Percentiles rank a stretch among this genome's conserved stretches.
Conservation (phyloP, 2,329 filamentous ascomycete genomes). For the Raffaelea albimanens region DNA sequence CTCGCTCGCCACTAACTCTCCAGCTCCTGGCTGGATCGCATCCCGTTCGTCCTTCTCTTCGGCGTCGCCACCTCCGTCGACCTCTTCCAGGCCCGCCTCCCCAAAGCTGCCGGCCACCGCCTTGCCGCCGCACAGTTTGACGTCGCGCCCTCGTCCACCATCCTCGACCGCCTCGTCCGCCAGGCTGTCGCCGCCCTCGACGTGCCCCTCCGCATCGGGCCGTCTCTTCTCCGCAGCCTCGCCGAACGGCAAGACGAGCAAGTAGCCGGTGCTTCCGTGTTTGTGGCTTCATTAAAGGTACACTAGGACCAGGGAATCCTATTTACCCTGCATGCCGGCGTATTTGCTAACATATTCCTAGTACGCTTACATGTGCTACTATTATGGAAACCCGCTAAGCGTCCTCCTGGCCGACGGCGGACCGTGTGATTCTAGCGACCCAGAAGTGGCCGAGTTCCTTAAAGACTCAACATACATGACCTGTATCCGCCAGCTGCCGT, state of each 20-base stretch:
- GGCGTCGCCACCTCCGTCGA: constrained; percentile 76
- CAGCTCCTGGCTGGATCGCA: constrained; percentile 59
- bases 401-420: constrained; percentile 39
- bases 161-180: constrained; percentile 64
- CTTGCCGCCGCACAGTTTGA: constrained; percentile 68
- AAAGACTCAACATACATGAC: constrained; percentile 53
- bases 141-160: constrained; percentile 61
- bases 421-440: constrained; percentile 12
- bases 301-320: no score
- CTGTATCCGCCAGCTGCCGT: constrained; percentile 57
- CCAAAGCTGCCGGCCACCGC: constrained; percentile 57
- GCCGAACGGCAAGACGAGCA: constrained; percentile 68
- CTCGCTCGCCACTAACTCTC: no score
- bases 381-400: constrained; percentile 68
- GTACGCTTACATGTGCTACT: constrained; percentile 82
- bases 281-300: constrained; percentile 61
- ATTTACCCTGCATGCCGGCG: no score
- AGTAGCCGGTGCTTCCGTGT: constrained; percentile 64
- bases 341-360: constrained; percentile 26
- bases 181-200: constrained; percentile 50
- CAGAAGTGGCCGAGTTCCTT: constrained; percentile 13
- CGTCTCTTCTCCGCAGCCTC: constrained; percentile 50
- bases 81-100: constrained; percentile 64
- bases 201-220: constrained; percentile 52
- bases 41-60: constrained; percentile 69